phyloP scores from a whole-genome alignment of 2,329 filamentous ascomycete species.

The Cladosporium austrohemisphaericum region DNA sequence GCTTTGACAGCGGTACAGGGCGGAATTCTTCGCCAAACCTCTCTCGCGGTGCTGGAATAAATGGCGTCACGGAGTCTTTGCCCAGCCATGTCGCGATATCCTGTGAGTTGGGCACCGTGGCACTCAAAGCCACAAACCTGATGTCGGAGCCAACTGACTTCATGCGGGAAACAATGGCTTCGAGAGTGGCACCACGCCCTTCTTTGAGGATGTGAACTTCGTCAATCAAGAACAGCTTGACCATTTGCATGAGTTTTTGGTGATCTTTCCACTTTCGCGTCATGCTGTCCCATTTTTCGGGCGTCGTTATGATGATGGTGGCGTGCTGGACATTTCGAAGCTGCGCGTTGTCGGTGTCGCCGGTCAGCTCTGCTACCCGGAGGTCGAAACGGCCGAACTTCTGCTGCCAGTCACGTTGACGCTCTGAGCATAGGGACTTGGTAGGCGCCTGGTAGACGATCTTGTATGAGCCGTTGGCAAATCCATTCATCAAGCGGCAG shows the following conservation, averaged over 20 bases:
- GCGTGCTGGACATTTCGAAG: slow-evolving; percentile 67
- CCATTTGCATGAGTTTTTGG: slow-evolving; percentile 65
- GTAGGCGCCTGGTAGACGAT: slow-evolving; percentile 82
- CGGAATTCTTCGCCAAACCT: slow-evolving; percentile 76
- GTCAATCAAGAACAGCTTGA: slow-evolving; percentile 79
- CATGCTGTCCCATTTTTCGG: slow-evolving; percentile 89
- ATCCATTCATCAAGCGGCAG: slow-evolving; percentile 61
- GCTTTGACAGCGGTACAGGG: slow-evolving; percentile 71
- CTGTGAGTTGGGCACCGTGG: slow-evolving; percentile 76
- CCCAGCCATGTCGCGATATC: slow-evolving; percentile 81
- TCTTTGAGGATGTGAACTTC: slow-evolving; percentile 87
- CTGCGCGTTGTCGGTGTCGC: slow-evolving; percentile 68
- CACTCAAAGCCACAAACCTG: slow-evolving; percentile 76
- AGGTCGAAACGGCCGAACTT: slow-evolving; percentile 69
- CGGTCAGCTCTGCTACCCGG: slow-evolving; percentile 72
- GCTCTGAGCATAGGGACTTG: slow-evolving; percentile 75
- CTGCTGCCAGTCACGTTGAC: slow-evolving; percentile 69
- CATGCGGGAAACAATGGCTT: slow-evolving; percentile 83
- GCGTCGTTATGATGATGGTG: slow-evolving; percentile 80
- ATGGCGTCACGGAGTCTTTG: slow-evolving; percentile 55
- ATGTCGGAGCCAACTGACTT: slow-evolving; percentile 72
- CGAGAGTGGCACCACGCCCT: slow-evolving; percentile 70
- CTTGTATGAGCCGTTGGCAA: slow-evolving; percentile 63
- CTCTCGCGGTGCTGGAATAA: slow-evolving; percentile 63
- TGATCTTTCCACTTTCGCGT: slow-evolving; percentile 85